phyloP scores from a whole-genome alignment of 148 eudicot species.

The Spergularia bocconei region DNA sequence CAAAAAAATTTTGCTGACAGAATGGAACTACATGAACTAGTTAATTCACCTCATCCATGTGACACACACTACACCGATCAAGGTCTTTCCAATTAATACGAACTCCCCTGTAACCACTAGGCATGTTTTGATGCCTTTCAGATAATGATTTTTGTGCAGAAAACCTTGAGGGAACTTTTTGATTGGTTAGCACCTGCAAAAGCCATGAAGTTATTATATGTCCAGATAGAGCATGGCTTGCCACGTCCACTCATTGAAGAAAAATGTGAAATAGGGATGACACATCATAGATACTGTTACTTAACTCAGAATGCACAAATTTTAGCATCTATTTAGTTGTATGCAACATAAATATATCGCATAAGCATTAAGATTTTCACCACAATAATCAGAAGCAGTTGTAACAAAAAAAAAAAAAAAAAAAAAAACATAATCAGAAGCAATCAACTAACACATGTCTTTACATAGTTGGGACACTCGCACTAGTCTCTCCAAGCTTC shows the following conservation, averaged over 20 bases:
- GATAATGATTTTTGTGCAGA: constrained; percentile 31
- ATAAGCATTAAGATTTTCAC: not conserved
- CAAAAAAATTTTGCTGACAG: not conserved
- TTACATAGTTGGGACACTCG: not conserved
- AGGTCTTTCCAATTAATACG: constrained; percentile 88
- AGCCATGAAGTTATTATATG: constrained; percentile 4
- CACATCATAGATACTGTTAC: not conserved
- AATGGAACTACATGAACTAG: not conserved
- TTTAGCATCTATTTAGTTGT: not conserved
- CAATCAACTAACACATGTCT: not conserved
- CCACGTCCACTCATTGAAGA: not conserved
- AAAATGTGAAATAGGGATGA: not conserved
- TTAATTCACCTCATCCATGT: constrained; percentile 89
- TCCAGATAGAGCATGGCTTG: too few relatives aligned
- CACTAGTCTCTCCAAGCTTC: not conserved
- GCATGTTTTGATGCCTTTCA: constrained; percentile 38
- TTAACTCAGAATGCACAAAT: not conserved
- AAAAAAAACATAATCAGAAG: not conserved
- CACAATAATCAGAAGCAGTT: not conserved
- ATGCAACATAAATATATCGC: not conserved
- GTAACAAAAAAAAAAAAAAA: not conserved
- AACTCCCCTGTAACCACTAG: constrained; percentile 64
- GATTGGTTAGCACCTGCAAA: constrained; percentile 58
- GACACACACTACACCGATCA: constrained; percentile 93
- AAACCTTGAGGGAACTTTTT: constrained; percentile 36